phyloP scores from a whole-genome alignment of 352 stramenopile genomes.

The Plasmopara viticola region DNA sequence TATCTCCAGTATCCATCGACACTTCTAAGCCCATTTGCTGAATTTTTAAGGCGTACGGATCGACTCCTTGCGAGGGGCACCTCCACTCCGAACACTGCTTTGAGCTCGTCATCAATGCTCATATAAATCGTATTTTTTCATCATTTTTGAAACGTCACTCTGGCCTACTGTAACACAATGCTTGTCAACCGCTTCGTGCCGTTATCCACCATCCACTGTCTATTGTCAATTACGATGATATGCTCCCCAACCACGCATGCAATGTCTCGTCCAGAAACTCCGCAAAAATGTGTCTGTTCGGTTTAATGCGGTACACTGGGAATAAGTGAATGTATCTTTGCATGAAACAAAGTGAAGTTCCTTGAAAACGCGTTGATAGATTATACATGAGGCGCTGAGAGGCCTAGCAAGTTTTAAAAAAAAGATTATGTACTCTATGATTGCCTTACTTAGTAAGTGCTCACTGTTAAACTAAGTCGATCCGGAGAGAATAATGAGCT shows the following conservation, averaged over 20 bases:
- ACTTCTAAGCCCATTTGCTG: constrained; percentile 89
- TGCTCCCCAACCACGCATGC: constrained; percentile 61
- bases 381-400: too few relatives aligned
- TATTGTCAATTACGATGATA: constrained; percentile 89
- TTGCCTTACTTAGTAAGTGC: constrained; percentile 91
- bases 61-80: constrained; percentile 88
- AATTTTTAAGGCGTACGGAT: constrained; percentile 87
- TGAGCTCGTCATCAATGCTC: constrained; percentile 73
- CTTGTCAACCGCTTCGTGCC: constrained; percentile 56
- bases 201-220: constrained; percentile 86
- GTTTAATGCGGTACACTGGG: constrained; percentile 41
- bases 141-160: constrained; percentile 75
- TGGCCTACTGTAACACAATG: constrained; percentile 71
- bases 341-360: too few relatives aligned
- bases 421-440: constrained; percentile 89
- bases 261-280: constrained; percentile 87
- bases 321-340: too few relatives aligned
- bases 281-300: constrained; percentile 67
- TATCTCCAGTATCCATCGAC: constrained; percentile 99
- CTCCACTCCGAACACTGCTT: constrained; percentile 74
- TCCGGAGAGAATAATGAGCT: constrained; percentile 83
- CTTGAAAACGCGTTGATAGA: too few relatives aligned
- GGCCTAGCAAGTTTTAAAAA: constrained; percentile 24
- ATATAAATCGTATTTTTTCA: constrained; percentile 95
- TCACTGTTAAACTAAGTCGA: constrained; percentile 91